These are phyloP conservation scores for Trichoderma polysporum DNA, from an alignment of 2,329 filamentous ascomycete species.

Conservation along the genomic window DNA sequence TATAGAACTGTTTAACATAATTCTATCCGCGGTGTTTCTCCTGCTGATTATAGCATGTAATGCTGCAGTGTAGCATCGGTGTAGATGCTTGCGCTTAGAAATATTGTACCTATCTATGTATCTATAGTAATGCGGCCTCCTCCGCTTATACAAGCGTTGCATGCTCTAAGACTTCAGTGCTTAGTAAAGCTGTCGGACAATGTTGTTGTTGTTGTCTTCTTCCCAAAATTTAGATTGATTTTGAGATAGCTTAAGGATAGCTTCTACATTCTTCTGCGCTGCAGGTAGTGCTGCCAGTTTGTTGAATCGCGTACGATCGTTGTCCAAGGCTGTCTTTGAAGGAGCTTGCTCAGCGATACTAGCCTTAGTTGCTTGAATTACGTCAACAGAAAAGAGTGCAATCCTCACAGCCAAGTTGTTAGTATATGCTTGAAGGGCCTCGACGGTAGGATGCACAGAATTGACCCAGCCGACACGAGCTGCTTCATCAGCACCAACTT, in stretches of 20 bases:
- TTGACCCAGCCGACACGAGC: neutral
- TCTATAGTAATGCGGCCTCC: too few species aligned
- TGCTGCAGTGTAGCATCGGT: too few species aligned
- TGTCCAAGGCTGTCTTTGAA: neutral
- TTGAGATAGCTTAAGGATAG: neutral
- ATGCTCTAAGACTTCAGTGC: too few species aligned
- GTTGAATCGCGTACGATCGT: neutral
- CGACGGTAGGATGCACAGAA: neutral
- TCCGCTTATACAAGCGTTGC: too few species aligned
- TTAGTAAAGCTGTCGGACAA: neutral
- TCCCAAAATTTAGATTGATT: neutral
- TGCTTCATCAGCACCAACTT: neutral
- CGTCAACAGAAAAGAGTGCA: neutral
- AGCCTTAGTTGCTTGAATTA: neutral
- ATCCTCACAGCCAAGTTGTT: neutral
- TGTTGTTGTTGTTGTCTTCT: neutral
- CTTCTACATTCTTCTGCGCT: neutral
- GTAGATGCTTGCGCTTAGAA: too few species aligned
- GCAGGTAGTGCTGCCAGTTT: neutral
- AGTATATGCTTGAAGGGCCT: neutral
- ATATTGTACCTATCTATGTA: too few species aligned
- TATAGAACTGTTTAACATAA: too few species aligned
- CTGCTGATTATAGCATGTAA: too few species aligned
- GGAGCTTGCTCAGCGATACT: neutral
- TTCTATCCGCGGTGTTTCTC: too few species aligned